Evolutionary conservation across 768 basidiomycete species (phyloP), one percentile per base, ranked within the genome.

Genomic region (Podaxis sp.): DNA sequence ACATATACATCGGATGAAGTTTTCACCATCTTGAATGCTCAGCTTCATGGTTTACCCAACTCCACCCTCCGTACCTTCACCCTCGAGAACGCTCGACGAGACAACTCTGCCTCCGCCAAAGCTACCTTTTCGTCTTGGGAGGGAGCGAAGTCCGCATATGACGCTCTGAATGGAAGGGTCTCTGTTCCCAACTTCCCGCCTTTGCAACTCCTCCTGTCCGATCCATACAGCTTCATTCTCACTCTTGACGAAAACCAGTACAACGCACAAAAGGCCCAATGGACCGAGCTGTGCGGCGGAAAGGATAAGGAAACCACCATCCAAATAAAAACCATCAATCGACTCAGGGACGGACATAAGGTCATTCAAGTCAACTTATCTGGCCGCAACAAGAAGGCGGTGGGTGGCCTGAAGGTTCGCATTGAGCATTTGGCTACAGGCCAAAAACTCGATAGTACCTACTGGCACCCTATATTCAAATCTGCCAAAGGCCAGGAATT

Each of bases 381-480:
- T 1, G 86, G 87, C 0, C 75, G 81, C 15, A 81, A 82, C 54
- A 82, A 83, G 71, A 80, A 82, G 65, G 79, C 78, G 1, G 77
- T 82, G 1, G 87, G 87, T 1, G 76, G 79, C 3, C 67, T 88
- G 63, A 88, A 87, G 72, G 86, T 87, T 11, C 74, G 86, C 57
- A 82, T 85, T 0, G 87, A 88, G 69, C 79, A 74, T 58, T 68
- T 88, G 42, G 80, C 78, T 2, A 75, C 75, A 24, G 87, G 87
- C 4, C 80, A 83, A 40, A 80, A 72, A 39, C 72, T 87, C 11
- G 76, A 73, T 48, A 63, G 72, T 1, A 71, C 72, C 2, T 77
- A 77, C 36, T 87, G 85, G 86, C 85, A 87, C 70, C 71, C 75
- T 36, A 76, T 77, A 0, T 77, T 86, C 61, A 68, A 52, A 36